Conservation (phyloP, 2,329 filamentous ascomycete species). For the Byssochlamys sp. region DNA sequence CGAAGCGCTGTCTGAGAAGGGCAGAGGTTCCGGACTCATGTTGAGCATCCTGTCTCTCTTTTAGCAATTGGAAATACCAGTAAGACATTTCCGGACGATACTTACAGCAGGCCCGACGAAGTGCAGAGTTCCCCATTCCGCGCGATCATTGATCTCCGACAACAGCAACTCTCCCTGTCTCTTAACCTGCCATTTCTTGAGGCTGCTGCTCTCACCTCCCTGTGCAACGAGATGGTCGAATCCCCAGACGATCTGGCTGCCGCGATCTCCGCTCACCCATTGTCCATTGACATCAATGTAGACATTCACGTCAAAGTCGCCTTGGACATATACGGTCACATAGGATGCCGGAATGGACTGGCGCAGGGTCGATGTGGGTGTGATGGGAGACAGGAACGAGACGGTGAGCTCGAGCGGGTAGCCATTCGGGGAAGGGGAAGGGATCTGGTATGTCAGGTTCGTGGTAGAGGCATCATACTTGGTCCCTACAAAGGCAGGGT, state of each 20-base stretch:
- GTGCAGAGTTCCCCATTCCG: slow-evolving; percentile 75
- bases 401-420: slow-evolving; percentile 46
- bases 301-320: slow-evolving; percentile 51
- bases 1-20: slow-evolving; percentile 58
- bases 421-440: slow-evolving; percentile 29
- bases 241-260: slow-evolving; percentile 61
- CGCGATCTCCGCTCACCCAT: slow-evolving; percentile 70
- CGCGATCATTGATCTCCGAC: slow-evolving; percentile 62
- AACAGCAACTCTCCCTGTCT: slow-evolving; percentile 54
- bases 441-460: slow-evolving; percentile 57
- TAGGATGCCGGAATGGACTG: slow-evolving; percentile 78
- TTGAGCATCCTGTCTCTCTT: slow-evolving; percentile 40
- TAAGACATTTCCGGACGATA: slow-evolving; percentile 1
- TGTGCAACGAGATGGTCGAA: slow-evolving; percentile 40
- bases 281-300: slow-evolving; percentile 64
- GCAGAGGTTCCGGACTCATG: slow-evolving; percentile 64
- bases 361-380: slow-evolving; percentile 67
- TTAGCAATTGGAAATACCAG: slow-evolving; percentile 7
- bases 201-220: slow-evolving; percentile 25
- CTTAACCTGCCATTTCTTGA: slow-evolving; percentile 36
- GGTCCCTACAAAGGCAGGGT: slow-evolving; percentile 50
- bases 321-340: slow-evolving; percentile 60
- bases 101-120: slow-evolving; percentile 58
- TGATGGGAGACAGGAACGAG: slow-evolving; percentile 66
- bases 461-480: slow-evolving; percentile 62